Evolutionary conservation across 2,329 filamentous ascomycete species (phyloP).

Genomic region (Neonectria neomacrospora): DNA sequence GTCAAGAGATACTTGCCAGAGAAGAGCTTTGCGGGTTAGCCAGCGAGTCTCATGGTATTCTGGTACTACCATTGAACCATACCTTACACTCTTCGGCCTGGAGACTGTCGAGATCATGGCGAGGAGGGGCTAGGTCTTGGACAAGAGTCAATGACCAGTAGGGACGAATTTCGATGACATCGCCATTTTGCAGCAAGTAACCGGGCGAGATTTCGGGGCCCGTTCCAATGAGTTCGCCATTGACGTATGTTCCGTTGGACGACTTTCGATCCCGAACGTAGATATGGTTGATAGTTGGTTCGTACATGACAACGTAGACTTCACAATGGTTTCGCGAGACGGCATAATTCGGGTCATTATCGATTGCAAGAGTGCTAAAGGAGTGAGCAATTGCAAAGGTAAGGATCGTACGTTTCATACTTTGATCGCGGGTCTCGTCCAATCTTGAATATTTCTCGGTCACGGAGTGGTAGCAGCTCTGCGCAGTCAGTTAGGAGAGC

Average conservation of each 20-base stretch:
- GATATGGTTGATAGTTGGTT: slow-evolving; percentile 55
- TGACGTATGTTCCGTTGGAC: slow-evolving; percentile 64
- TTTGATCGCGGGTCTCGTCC: slow-evolving; percentile 50
- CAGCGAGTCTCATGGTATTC: rapidly evolving
- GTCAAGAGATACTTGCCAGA: slow-evolving; percentile 49
- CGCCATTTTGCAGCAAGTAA: slow-evolving; percentile 62
- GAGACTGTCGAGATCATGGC: slow-evolving; percentile 43
- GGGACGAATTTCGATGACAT: slow-evolving; percentile 57
- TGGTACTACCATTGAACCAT: neutral
- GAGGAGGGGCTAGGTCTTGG: slow-evolving; percentile 43
- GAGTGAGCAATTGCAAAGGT: slow-evolving; percentile 15
- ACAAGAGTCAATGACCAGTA: slow-evolving; percentile 52
- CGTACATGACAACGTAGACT: slow-evolving; percentile 65
- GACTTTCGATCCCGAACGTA: slow-evolving; percentile 68
- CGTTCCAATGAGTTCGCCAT: slow-evolving; percentile 57
- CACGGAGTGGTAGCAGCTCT: slow-evolving; percentile 46
- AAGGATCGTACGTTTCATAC: slow-evolving; percentile 35
- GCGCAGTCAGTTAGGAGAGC: slow-evolving; percentile 26
- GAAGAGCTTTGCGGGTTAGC: slow-evolving; percentile 45
- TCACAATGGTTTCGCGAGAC: slow-evolving; percentile 67
- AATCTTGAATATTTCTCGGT: slow-evolving; percentile 49
- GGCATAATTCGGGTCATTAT: slow-evolving; percentile 48
- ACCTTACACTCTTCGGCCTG: slow-evolving; percentile 51
- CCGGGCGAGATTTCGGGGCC: slow-evolving; percentile 52
- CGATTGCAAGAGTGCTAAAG: slow-evolving; percentile 53